These are phyloP conservation scores for Boletus patriciae DNA, from an alignment of 768 basidiomycete species.

Conservation along the genomic window DNA sequence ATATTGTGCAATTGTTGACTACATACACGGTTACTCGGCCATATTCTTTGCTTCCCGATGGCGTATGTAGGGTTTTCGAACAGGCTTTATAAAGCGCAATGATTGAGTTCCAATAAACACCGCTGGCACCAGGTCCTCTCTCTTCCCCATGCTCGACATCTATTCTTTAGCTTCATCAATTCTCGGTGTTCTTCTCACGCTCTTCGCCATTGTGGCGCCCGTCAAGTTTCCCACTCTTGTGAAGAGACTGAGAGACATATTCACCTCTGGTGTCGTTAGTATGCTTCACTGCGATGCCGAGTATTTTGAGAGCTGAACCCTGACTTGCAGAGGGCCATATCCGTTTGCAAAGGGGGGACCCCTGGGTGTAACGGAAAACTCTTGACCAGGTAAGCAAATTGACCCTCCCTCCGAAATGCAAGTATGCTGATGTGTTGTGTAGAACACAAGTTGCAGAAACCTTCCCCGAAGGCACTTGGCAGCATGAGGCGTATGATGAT, in stretches of 20 bases:
- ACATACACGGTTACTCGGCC: too few species aligned
- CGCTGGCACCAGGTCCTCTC: not conserved
- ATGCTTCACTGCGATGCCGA: not conserved
- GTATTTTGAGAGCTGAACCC: not conserved
- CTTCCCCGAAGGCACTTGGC: constrained; percentile 19
- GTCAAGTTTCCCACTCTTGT: constrained; percentile 9
- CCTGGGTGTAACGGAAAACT: constrained; percentile 8
- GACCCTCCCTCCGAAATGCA: too few species aligned
- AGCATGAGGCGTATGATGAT: constrained; percentile 18
- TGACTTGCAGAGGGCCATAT: constrained; percentile 3
- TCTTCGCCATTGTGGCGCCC: constrained; percentile 10
- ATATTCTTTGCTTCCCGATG: too few species aligned
- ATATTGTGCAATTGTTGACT: too few species aligned
- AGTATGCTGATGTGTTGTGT: not conserved
- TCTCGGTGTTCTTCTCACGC: constrained; percentile 17
- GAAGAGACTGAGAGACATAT: constrained; percentile 3
- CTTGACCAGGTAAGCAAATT: constrained; percentile 14
- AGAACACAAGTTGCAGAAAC: constrained; percentile 17
- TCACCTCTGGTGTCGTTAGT: constrained; percentile 9
- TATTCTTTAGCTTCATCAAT: constrained; percentile 11
- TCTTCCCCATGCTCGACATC: constrained; percentile 15
- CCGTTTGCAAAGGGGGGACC: not conserved
- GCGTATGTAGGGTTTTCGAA: too few species aligned
- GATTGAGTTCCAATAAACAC: not conserved
- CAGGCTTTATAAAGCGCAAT: not conserved